Percentiles rank a stretch among this genome's conserved stretches.
Evolutionary conservation across 78 protist genomes (phyloP).

Genomic region (Blattamonas nauphoetae): DNA sequence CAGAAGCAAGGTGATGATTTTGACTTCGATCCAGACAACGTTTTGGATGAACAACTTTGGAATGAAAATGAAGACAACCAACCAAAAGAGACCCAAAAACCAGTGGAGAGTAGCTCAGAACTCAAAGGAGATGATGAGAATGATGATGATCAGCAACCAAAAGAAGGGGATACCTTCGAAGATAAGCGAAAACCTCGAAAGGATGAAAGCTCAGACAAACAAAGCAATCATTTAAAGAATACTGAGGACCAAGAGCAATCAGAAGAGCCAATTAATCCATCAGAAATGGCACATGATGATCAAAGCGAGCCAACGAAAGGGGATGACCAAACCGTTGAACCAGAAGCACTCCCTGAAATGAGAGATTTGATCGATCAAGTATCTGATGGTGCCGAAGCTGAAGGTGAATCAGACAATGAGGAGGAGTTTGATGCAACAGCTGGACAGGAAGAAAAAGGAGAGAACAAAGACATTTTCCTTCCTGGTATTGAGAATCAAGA

Average conservation of each 20-base stretch:
- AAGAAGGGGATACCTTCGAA: background rate
- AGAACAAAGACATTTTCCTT: background rate
- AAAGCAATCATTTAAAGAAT: too few relatives aligned
- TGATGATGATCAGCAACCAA: background rate
- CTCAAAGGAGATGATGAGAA: background rate
- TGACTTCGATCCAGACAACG: background rate
- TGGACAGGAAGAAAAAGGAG: slow-evolving; percentile 19
- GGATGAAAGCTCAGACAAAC: too few relatives aligned
- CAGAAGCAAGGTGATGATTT: slow-evolving; percentile 38
- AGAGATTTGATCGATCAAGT: background rate
- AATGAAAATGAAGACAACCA: background rate
- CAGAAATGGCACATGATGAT: too few relatives aligned
- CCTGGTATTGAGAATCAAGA: background rate
- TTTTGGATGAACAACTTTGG: background rate
- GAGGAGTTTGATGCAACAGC: too few relatives aligned
- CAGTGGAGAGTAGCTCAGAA: background rate
- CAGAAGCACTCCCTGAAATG: background rate
- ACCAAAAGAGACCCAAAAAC: background rate
- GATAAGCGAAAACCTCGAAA: background rate
- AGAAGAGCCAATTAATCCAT: too few relatives aligned
- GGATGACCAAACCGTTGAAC: too few relatives aligned
- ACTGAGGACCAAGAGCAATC: too few relatives aligned
- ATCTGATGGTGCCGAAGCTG: background rate
- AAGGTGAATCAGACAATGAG: background rate
- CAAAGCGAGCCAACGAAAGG: too few relatives aligned